A percentile compares a stretch with the other conserved stretches of the same genome.
These are phyloP conservation scores for Rhamnella rubrinervis DNA, from an alignment of 331 rosid genomes.

Conservation along the genomic window DNA sequence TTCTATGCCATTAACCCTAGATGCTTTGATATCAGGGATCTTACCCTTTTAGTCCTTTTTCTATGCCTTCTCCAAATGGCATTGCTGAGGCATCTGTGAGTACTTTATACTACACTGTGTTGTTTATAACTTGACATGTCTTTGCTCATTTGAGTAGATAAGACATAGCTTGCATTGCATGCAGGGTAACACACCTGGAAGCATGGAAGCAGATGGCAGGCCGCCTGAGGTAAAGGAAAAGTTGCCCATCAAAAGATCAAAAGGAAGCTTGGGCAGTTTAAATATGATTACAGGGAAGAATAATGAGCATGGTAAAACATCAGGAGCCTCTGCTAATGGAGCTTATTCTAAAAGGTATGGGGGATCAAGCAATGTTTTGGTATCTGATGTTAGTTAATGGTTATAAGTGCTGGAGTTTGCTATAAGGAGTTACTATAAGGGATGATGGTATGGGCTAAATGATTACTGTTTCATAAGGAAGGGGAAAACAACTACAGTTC, in stretches of 20 bases:
- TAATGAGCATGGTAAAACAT: constrained; percentile 68
- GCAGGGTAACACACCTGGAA: constrained; percentile 84
- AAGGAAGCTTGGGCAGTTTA: constrained; percentile 97
- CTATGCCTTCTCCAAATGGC: constrained; percentile 93
- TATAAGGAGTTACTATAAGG: background rate
- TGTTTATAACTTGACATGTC: constrained; percentile 24
- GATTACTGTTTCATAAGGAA: too few relatives aligned
- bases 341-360: constrained; percentile 81
- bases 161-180: constrained; percentile 33
- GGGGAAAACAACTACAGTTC: too few relatives aligned
- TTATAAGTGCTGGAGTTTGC: background rate
- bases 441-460: too few relatives aligned
- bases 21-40: constrained; percentile 64
- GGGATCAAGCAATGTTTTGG: constrained; percentile 1
- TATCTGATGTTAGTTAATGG: background rate
- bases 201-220: constrained; percentile 78
- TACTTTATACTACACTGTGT: constrained; percentile 13
- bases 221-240: constrained; percentile 89
- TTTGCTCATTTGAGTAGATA: constrained; percentile 25
- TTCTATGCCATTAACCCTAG: constrained; percentile 13
- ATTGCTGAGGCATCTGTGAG: constrained; percentile 88
- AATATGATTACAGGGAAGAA: constrained; percentile 96
- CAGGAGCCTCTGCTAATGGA: constrained; percentile 81
- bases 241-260: constrained; percentile 92
- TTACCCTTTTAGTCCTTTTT: constrained; percentile 94